Evolutionary conservation across 495 filamentous ascomycete genomes (phyloP).

Genomic region (Pyrenula massariospora): DNA sequence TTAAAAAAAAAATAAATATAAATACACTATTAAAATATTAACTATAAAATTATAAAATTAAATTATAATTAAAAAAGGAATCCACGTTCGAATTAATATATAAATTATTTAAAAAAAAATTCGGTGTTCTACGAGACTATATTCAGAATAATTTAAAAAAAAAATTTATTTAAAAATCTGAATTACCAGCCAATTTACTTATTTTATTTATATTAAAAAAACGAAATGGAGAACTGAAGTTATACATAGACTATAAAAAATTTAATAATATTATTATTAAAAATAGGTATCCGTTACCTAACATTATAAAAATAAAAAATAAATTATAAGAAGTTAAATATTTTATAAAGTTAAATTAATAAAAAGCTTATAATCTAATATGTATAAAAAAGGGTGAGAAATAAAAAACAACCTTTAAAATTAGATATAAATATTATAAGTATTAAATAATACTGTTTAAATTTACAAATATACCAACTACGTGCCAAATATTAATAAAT

Average conservation of each 20-base stretch:
- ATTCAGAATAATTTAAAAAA: conserved; percentile 2
- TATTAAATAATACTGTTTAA: conserved; percentile 18
- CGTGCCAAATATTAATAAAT: conserved; percentile 18
- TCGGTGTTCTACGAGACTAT: conserved; percentile 1
- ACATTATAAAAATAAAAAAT: conserved; percentile 1
- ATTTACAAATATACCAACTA: conserved; percentile 16
- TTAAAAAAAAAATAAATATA: not conserved
- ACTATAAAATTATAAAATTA: not conserved
- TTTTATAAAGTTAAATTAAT: conserved; percentile 6
- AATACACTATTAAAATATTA: not conserved
- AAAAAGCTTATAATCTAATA: conserved; percentile 2
- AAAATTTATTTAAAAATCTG: not conserved
- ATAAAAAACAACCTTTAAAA: conserved; percentile 1
- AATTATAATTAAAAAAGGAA: not conserved
- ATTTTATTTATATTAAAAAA: conserved; percentile 1
- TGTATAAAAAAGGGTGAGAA: not conserved
- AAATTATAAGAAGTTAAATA: not conserved
- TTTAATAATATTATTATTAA: conserved; percentile 4
- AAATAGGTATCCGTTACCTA: conserved; percentile 3
- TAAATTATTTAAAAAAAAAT: conserved; percentile 1
- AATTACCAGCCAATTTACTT: not conserved
- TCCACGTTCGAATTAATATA: conserved; percentile 2
- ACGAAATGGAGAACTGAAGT: not conserved
- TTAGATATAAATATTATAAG: conserved; percentile 13
- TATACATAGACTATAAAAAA: conserved; percentile 2